Evolutionary conservation across 768 basidiomycete species (phyloP), one percentile per base, ranked within the genome.

Genomic region (Suillus luteus): DNA sequence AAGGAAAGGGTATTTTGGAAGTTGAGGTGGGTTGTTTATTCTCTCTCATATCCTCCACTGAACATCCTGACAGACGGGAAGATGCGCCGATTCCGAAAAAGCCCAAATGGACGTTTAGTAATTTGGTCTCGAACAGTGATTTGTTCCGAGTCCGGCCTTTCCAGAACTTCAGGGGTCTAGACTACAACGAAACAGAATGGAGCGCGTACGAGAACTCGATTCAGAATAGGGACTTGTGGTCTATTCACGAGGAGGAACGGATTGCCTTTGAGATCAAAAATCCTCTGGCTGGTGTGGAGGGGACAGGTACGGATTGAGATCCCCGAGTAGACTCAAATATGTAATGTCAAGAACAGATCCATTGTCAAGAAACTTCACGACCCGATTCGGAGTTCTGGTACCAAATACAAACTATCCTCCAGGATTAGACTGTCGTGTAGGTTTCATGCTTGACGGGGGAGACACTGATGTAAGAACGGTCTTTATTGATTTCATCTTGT

Each of bases 401-500:
- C 71, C 67, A 3, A 66, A 66, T 31, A 72, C 71, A 11, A 72
- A 70, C 55, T 67, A 71, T 31, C 71, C 71, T 24, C 69, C 65
- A 9, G 62, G 61, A 6, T 35, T 66, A 33, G 63, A 72, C 12
- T 33, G 35, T 33, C 55, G 35, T 55, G 9, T 0, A 51, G 49
- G 27, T 27, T 27, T 2, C n/a, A 55, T 37, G 35, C 1, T 1
- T 38, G 0, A 5, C 15, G 5, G 55, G 14, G 55, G 37, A 37
- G 7, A 1, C 8, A 24, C 4, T 38, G 15, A 57, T 38, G 55
- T 57, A 38, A 24, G 55, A 24, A 38, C 22, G 14, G 2, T 9
- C 14, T 38, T 38, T 38, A 24, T 24, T 57, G 15, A 38, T 38
- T 8, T 38, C 1, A 8, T 9, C 15, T 38, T 17, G 55, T 24